A percentile compares a stretch with the other conserved stretches of the same genome.
Evolutionary conservation across 1,284 basidiomycete species (phyloP).

Genomic region (Macrocystidia cucumis): DNA sequence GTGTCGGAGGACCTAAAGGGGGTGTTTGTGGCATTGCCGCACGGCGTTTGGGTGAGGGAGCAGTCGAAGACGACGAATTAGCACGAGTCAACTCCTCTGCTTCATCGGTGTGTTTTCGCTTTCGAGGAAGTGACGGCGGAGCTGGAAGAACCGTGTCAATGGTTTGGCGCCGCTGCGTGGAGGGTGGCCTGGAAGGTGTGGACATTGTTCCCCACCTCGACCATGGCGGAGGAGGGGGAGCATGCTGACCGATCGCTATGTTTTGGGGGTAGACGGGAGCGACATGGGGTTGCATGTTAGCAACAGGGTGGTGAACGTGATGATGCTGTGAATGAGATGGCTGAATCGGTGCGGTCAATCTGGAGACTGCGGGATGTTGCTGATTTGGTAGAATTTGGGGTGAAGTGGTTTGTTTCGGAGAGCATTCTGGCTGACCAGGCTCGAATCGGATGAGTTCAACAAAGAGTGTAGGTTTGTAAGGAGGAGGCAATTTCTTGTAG

Average conservation of each 20-base stretch:
- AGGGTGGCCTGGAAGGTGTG: slow-evolving; percentile 32
- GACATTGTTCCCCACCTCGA: slow-evolving; percentile 45
- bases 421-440: slow-evolving; percentile 30
- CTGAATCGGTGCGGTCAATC: slow-evolving; percentile 11
- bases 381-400: slow-evolving; percentile 9
- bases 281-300: slow-evolving; percentile 15
- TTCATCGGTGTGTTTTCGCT: slow-evolving; percentile 24
- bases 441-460: slow-evolving; percentile 64
- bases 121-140: slow-evolving; percentile 15
- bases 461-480: slow-evolving; percentile 60
- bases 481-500: slow-evolving; percentile 55
- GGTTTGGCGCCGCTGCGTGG: slow-evolving; percentile 28
- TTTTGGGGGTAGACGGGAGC: slow-evolving; percentile 19
- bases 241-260: slow-evolving; percentile 18
- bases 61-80: slow-evolving; percentile 14
- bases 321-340: slow-evolving; percentile 11
- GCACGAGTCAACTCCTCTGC: slow-evolving; percentile 14
- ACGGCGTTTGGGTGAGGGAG: slow-evolving; percentile 18
- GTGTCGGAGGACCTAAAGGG: slow-evolving; percentile 4
- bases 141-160: slow-evolving; percentile 14
- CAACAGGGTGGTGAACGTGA: slow-evolving; percentile 14
- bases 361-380: slow-evolving; percentile 11
- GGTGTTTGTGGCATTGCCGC: slow-evolving; percentile 14
- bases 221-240: slow-evolving; percentile 65
- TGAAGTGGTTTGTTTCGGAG: slow-evolving; percentile 14